Percentiles rank a stretch among this genome's conserved stretches.
These are phyloP conservation scores for Laguncularia racemosa DNA, from an alignment of 345 rosid species.

Conservation along the genomic window DNA sequence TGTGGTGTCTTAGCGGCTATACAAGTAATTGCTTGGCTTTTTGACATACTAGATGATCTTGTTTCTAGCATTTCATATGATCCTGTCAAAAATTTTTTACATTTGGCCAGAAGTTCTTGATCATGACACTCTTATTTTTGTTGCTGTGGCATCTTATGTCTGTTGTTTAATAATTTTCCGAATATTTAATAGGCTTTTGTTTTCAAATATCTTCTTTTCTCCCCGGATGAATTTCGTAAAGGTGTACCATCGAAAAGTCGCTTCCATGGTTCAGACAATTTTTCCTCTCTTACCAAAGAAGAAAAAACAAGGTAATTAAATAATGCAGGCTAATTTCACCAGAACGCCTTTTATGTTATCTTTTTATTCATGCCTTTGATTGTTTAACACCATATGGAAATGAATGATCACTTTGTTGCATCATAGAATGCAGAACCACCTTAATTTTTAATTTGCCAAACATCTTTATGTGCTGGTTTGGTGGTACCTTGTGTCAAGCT, in stretches of 20 bases:
- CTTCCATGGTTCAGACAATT: constrained; percentile 39
- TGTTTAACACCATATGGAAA: neutral
- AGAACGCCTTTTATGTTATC: constrained; percentile 1
- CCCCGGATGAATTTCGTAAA: constrained; percentile 53
- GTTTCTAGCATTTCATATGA: too few relatives aligned
- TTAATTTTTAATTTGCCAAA: too few relatives aligned
- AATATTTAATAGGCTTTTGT: constrained; percentile 75
- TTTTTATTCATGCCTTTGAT: neutral
- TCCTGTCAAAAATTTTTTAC: too few relatives aligned
- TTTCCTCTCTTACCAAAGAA: constrained; percentile 55
- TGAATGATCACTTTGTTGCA: neutral
- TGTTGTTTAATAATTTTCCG: constrained; percentile 15
- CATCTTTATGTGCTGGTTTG: neutral
- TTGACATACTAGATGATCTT: constrained; percentile 5
- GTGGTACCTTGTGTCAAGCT: neutral
- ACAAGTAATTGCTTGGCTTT: constrained; percentile 55
- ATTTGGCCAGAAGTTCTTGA: too few relatives aligned
- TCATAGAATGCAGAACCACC: too few relatives aligned
- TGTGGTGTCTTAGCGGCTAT: constrained; percentile 98
- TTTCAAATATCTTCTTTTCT: constrained; percentile 88
- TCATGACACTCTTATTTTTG: neutral
- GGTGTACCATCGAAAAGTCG: constrained; percentile 24
- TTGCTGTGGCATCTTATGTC: neutral
- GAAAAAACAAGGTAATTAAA: constrained; percentile 65
- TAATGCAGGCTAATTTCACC: constrained; percentile 9